phyloP scores from a whole-genome alignment of 441 rosid genomes.

The Pelargonium exstipulatum region DNA sequence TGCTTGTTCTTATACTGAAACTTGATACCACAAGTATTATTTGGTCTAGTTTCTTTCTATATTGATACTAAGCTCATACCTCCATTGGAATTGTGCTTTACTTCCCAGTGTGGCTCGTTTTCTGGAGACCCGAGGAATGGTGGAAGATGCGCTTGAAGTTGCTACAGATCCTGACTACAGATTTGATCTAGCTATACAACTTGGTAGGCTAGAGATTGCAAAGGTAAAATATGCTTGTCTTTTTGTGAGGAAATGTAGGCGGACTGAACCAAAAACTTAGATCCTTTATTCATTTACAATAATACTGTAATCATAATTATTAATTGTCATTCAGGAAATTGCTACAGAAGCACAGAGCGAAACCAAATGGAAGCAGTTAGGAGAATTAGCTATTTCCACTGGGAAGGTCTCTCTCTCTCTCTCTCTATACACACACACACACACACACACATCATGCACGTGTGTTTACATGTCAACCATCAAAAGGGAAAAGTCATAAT shows the following conservation, averaged over 20 bases:
- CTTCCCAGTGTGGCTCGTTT: conserved; percentile 12
- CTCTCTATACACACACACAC: too few relatives aligned
- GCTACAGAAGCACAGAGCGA: conserved; percentile 79
- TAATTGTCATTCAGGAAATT: conserved; percentile 55
- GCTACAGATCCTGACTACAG: conserved; percentile 97
- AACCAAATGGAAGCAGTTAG: conserved; percentile 96
- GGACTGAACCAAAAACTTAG: not conserved
- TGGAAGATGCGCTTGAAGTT: conserved; percentile 88
- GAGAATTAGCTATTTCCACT: conserved; percentile 90
- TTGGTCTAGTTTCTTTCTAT: conserved; percentile 16
- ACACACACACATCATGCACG: not conserved
- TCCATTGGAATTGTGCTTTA: conserved; percentile 1
- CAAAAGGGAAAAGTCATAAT: not conserved
- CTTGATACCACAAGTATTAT: conserved; percentile 5
- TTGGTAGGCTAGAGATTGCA: conserved; percentile 83
- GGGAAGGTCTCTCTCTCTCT: conserved; percentile 64
- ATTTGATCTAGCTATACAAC: conserved; percentile 94
- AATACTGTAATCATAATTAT: not conserved
- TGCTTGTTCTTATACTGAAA: not conserved
- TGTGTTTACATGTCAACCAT: not conserved
- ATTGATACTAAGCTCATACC: conserved; percentile 6
- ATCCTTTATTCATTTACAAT: not conserved
- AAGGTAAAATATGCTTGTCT: conserved; percentile 41
- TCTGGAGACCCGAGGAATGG: conserved; percentile 70
- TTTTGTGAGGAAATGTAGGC: not conserved